Evolutionary conservation across 139 green algal species (phyloP).

Genomic region (Coccomyxa sp.): DNA sequence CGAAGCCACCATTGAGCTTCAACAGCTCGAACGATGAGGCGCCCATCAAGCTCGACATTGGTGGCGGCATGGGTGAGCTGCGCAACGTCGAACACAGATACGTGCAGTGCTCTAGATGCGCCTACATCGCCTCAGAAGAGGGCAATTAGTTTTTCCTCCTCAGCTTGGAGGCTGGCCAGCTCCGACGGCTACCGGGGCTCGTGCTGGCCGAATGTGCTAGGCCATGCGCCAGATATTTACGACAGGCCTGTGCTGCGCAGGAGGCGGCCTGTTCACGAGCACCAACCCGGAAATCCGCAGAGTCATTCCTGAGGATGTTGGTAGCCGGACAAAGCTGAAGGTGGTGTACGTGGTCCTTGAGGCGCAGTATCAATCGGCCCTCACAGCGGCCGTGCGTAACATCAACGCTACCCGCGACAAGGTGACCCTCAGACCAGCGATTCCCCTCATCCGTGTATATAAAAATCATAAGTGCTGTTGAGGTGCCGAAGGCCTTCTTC

Average conservation of each 20-base stretch:
- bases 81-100: no score
- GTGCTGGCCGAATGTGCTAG: no score
- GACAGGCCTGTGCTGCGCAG: background rate
- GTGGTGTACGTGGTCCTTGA: conserved; percentile 98
- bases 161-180: no score
- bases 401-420: conserved; percentile 87
- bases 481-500: background rate
- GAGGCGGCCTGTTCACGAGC: conserved; percentile 85
- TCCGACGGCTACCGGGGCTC: no score
- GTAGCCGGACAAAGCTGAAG: conserved; percentile 73
- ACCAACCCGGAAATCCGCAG: conserved; percentile 86
- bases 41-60: conserved; percentile 36
- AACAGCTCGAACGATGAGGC: conserved; percentile 18
- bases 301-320: conserved; percentile 58
- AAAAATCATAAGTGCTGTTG: no score
- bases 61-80: conserved; percentile 32
- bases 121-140: no score
- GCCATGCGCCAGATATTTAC: no score
- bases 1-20: conserved; percentile 6
- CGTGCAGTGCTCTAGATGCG: no score
- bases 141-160: background rate
- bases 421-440: conserved; percentile 9
- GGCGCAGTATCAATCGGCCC: conserved; percentile 94
- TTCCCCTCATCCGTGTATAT: background rate
- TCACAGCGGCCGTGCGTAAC: conserved; percentile 79